Percentiles rank a stretch among this genome's conserved stretches.
phyloP scores from a whole-genome alignment of 306 rosid genomes.

The Trifolium dubium region DNA sequence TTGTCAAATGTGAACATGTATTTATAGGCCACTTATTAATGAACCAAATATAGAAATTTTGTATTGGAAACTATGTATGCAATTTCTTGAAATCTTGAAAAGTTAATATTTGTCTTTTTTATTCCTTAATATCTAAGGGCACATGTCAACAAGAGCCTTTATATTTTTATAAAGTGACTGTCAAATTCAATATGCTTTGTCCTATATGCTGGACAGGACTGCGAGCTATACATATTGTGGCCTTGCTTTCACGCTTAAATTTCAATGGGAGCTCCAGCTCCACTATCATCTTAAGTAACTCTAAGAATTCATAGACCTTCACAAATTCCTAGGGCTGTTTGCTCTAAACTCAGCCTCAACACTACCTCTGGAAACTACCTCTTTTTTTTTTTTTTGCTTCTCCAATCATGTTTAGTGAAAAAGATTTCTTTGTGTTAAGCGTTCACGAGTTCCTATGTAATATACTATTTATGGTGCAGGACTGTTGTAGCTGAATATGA shows the following conservation, averaged over 20 bases:
- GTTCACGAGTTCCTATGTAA: slow-evolving; percentile 24
- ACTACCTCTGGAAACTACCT: background rate
- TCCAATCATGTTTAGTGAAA: slow-evolving; percentile 8
- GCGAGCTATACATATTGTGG: background rate
- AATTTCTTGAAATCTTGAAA: background rate
- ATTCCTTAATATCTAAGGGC: background rate
- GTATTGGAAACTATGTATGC: background rate
- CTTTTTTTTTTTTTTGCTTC: background rate
- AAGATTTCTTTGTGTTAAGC: background rate
- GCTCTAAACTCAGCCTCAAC: background rate
- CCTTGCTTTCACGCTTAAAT: background rate
- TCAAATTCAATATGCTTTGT: background rate
- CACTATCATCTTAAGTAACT: background rate
- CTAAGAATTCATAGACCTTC: background rate
- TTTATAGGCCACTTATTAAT: background rate
- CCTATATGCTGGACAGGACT: background rate
- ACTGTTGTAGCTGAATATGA: slow-evolving; percentile 68
- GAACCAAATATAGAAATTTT: background rate
- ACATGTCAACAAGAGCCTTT: background rate
- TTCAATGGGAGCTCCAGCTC: background rate
- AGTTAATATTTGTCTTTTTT: background rate
- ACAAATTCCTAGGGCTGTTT: background rate
- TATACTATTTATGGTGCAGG: slow-evolving; percentile 50
- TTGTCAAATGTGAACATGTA: background rate
- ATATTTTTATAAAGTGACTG: background rate